Evolutionary conservation across 1,284 basidiomycete genomes (phyloP).

Genomic region (Trametes sp.): DNA sequence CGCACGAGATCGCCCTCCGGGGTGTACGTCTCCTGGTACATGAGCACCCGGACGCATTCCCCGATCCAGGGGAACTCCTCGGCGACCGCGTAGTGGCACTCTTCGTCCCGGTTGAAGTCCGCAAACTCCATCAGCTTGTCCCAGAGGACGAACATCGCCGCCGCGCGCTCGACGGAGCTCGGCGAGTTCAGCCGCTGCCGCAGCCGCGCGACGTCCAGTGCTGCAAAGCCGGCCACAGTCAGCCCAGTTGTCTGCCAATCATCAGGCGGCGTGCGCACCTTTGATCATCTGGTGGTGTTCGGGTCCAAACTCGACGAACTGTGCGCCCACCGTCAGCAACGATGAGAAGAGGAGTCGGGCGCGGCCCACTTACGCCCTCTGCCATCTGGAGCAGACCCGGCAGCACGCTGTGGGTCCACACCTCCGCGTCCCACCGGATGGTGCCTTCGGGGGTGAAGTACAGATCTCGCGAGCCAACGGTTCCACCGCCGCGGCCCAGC

Average conservation of each 20-base stretch:
- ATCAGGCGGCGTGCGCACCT: no score
- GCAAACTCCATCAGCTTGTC: slow-evolving; percentile 7
- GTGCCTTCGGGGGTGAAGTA: slow-evolving; percentile 12
- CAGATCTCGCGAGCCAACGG: background rate
- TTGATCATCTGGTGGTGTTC: background rate
- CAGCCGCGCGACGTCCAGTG: background rate
- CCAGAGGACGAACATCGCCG: slow-evolving; percentile 8
- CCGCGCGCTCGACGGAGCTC: slow-evolving; percentile 2
- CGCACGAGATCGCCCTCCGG: background rate
- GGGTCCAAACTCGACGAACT: background rate
- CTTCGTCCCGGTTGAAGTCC: background rate
- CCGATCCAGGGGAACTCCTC: slow-evolving; percentile 10
- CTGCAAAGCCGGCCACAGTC: background rate
- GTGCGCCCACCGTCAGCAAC: background rate
- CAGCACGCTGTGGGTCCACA: background rate
- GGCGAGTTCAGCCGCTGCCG: background rate
- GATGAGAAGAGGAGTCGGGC: background rate
- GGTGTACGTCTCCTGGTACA: background rate
- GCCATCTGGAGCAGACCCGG: background rate
- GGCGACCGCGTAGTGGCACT: background rate
- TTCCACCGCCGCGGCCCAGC: no score
- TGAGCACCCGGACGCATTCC: background rate
- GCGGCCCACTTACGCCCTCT: background rate
- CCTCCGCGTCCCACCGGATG: slow-evolving; percentile 8
- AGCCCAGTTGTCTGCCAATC: no score